phyloP scores from a whole-genome alignment of 345 rosid species.

The Gynandropsis gynandra region DNA sequence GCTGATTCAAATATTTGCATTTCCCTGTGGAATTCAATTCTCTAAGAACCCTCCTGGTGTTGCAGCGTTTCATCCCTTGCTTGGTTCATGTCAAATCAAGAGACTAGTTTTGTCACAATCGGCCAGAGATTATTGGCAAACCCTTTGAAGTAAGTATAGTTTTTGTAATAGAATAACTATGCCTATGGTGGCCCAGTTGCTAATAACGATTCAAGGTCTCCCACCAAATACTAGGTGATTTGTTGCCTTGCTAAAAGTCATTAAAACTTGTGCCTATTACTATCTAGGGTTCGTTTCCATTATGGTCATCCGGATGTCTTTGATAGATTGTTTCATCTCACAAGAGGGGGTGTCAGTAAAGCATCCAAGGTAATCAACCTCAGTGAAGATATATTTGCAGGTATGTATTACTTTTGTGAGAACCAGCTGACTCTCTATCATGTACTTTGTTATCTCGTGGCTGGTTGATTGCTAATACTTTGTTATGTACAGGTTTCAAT shows the following conservation, averaged over 20 bases:
- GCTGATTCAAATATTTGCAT: neutral
- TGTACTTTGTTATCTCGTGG: constrained; percentile 10
- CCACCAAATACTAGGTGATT: no score
- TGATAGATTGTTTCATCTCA: constrained; percentile 95
- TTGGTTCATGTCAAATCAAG: constrained; percentile 99
- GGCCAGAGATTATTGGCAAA: constrained; percentile 95
- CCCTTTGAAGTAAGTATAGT: constrained; percentile 82
- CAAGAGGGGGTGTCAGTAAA: constrained; percentile 98
- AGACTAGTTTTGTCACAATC: constrained; percentile 96
- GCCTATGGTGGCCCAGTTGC: constrained; percentile 14
- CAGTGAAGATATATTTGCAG: constrained; percentile 99
- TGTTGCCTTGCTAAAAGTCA: neutral
- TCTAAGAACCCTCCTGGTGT: constrained; percentile 13
- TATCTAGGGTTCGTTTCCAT: constrained; percentile 90
- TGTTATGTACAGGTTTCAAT: constrained; percentile 70
- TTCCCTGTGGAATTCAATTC: neutral
- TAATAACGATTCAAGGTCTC: constrained; percentile 1
- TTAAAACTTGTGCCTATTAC: neutral
- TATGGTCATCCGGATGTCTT: constrained; percentile 99
- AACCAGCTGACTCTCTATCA: neutral
- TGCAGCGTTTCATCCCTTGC: constrained; percentile 99
- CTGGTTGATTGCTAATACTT: constrained; percentile 16
- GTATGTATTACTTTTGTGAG: constrained; percentile 29
- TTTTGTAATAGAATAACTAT: constrained; percentile 10
- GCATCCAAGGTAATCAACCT: constrained; percentile 95